Evolutionary conservation across 768 basidiomycete species (phyloP), one percentile per base, ranked within the genome.

Genomic region (Naganishia randhawae): DNA sequence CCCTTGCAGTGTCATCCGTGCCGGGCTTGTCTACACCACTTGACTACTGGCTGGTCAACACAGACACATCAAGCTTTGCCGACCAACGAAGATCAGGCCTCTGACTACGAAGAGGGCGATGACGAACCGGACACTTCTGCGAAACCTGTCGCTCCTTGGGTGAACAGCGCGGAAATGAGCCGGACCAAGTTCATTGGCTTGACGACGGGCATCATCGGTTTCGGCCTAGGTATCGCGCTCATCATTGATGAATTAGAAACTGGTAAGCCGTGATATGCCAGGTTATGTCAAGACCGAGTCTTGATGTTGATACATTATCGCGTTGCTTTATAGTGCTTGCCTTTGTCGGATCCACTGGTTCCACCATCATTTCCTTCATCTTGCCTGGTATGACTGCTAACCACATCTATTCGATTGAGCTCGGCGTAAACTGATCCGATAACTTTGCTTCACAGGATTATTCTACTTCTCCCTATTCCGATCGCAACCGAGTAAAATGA

Each of bases 341-440:
- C 4, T 96, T 99, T 76, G 95, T 99, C 41, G 96, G 96, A 1
- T 89, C 92, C 27, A 97, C 93, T 0, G 96, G 96, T 14, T 95
- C 92, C 16, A 96, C 94, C 29, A 95, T 93, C 22, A 92, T 98
- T 68, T 93, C 91, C 1, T 98, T 97, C 81, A 96, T 98, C 75
- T 84, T 96, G 39, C 94, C 93, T 0, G 93, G 73, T 32, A 63
- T 63, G 69, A 54, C 8, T 13, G 22, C 27, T 14, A 8, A 3
- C 41, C 14, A 11, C 3, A 41, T 22, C 31, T 14, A 8, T 9
- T 39, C 31, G 17, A 29, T 32, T 27, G 16, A 48, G 14, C 13
- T 2, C 27, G 92, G n/a, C n/a, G n/a, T n/a, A n/a, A n/a, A 1
- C 81, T 93, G 57, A 89, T 9, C 22, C 41, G 4, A 16, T 19